These are phyloP conservation scores for Salix suchowensis DNA, from an alignment of 345 rosid species.

Conservation along the genomic window DNA sequence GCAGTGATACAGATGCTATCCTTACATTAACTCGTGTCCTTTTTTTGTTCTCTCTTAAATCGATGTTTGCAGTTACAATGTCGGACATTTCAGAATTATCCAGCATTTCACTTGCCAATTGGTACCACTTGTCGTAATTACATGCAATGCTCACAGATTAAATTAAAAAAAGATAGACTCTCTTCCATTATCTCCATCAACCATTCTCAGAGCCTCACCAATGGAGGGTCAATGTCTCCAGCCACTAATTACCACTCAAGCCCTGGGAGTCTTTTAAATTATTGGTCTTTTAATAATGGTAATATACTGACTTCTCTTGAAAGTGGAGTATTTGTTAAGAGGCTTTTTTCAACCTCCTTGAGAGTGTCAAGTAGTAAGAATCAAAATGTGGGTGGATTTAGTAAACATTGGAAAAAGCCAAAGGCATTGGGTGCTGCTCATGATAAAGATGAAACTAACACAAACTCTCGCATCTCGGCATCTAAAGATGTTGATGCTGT, in stretches of 20 bases:
- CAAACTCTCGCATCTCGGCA: not conserved
- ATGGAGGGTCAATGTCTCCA: not conserved
- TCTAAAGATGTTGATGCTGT: constrained; percentile 12
- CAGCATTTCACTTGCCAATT: constrained; percentile 19
- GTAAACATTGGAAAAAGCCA: constrained; percentile 32
- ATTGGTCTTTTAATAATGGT: constrained; percentile 19
- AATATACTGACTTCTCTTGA: constrained; percentile 14
- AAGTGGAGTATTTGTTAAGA: constrained; percentile 20
- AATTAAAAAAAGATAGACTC: constrained; percentile 23
- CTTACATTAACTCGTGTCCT: not conserved
- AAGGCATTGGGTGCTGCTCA: constrained; percentile 33
- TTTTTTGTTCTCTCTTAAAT: not conserved
- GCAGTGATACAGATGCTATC: not conserved
- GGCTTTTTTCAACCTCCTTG: constrained; percentile 39
- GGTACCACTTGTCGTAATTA: constrained; percentile 13
- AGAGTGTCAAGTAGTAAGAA: constrained; percentile 11
- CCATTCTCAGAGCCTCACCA: constrained; percentile 1
- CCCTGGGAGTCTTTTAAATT: constrained; percentile 23
- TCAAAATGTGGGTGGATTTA: constrained; percentile 16
- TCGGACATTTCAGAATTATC: constrained; percentile 27
- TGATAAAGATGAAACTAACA: constrained; percentile 4
- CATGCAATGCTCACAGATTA: constrained; percentile 28
- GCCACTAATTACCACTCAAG: constrained; percentile 17
- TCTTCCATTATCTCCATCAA: constrained; percentile 9
- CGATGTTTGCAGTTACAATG: constrained; percentile 37